A percentile compares a stretch with the other conserved stretches of the same genome.
These are phyloP conservation scores for Lactarius trivialis DNA, from an alignment of 768 basidiomycete genomes.

Conservation along the genomic window DNA sequence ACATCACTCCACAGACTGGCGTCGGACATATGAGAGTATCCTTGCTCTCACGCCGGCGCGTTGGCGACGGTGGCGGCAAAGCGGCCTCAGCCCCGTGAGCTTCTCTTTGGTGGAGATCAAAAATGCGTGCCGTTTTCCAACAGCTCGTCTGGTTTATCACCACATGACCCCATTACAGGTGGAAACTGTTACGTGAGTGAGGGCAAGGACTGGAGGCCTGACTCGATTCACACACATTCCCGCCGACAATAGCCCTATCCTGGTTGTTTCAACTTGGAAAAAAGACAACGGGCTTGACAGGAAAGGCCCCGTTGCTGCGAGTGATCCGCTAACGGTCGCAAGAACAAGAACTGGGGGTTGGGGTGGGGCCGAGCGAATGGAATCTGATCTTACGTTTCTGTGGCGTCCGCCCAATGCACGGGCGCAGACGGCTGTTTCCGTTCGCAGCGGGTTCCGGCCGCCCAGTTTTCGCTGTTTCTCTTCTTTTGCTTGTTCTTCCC, in stretches of 20 bases:
- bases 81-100: neutral
- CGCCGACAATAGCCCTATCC: neutral
- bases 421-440: conserved; percentile 15
- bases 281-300: neutral
- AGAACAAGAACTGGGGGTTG: conserved; percentile 2
- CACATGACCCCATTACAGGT: neutral
- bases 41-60: conserved; percentile 14
- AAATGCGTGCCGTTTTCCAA: neutral
- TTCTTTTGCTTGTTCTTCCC: conserved; percentile 6
- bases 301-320: neutral
- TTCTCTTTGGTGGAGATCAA: neutral
- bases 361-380: neutral
- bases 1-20: neutral
- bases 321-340: neutral
- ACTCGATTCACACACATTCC: neutral
- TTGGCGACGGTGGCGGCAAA: neutral
- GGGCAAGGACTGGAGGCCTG: neutral
- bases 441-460: conserved; percentile 8
- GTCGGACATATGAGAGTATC: neutral
- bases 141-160: neutral
- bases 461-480: conserved; percentile 9
- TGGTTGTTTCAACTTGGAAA: neutral
- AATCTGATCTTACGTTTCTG: conserved; percentile 15
- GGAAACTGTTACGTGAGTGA: neutral
- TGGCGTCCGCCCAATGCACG: neutral